Percentiles rank a stretch among this genome's conserved stretches.
These are phyloP conservation scores for Diaporthe batatas DNA, from an alignment of 2,329 filamentous ascomycete genomes.

Conservation along the genomic window DNA sequence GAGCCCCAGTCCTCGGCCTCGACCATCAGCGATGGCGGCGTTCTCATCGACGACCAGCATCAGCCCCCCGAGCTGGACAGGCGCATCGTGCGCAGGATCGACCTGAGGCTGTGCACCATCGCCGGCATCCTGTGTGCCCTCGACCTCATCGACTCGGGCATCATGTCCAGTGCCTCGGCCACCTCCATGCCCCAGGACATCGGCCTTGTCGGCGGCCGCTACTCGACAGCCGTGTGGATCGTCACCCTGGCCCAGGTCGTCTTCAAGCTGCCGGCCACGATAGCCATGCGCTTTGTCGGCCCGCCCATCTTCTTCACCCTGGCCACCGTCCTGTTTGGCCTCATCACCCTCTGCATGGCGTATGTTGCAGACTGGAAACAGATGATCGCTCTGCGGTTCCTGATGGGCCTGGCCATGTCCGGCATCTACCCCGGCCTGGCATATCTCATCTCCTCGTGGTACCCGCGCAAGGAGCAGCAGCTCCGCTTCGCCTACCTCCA, in stretches of 20 bases:
- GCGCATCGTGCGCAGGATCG: constrained; percentile 72
- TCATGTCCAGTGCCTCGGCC: constrained; percentile 77
- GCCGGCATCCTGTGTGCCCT: constrained; percentile 78
- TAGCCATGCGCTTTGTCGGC: constrained; percentile 74
- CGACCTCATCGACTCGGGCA: constrained; percentile 74
- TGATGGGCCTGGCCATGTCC: constrained; percentile 74
- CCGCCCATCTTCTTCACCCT: constrained; percentile 73
- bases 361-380: constrained; percentile 77
- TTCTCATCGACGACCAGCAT: constrained; percentile 44
- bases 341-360: constrained; percentile 77
- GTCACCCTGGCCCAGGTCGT: constrained; percentile 77
- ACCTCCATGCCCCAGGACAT: constrained; percentile 77
- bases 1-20: not conserved
- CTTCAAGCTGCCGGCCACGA: constrained; percentile 77
- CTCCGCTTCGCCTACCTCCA: constrained; percentile 75
- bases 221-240: constrained; percentile 79
- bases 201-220: constrained; percentile 73
- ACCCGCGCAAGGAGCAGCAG: constrained; percentile 74
- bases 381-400: constrained; percentile 76
- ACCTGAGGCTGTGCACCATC: constrained; percentile 77
- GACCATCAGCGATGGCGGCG: constrained; percentile 38
- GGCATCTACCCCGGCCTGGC: constrained; percentile 66
- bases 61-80: constrained; percentile 52
- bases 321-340: constrained; percentile 71
- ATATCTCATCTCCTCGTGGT: constrained; percentile 63